Evolutionary conservation across 139 green algal genomes (phyloP), one percentile per base, ranked within the genome.

Genomic region (Closterium sp.): DNA sequence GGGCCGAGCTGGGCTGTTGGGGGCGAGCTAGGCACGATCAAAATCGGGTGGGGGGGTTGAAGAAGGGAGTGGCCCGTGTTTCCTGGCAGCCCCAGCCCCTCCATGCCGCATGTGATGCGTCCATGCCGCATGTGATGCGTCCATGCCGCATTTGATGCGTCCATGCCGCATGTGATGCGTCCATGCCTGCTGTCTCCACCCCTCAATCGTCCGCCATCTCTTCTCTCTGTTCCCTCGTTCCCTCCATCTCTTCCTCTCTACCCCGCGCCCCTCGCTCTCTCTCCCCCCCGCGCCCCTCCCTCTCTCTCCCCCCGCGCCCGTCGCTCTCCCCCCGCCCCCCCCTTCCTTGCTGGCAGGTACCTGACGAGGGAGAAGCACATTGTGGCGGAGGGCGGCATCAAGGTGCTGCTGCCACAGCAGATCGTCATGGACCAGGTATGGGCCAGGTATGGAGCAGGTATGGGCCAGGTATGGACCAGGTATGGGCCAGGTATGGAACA

Each of bases 401-500:
- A 34, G 31, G 25, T 87, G 31, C 84, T 87, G 84, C 84, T 33
- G 84, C 84, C 84, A 2, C 84, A 87, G 84, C 84, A 87, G 84
- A 34, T 87, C 84, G 32, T 87, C 25, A 87, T 87, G 84, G 32
- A 87, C 84, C 84, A 87, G 84, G 83, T 8, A n/a, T n/a, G n/a
- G n/a, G n/a, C n/a, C n/a, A n/a, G n/a, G n/a, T n/a, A n/a, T n/a
- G n/a, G n/a, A n/a, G n/a, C n/a, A n/a, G n/a, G n/a, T n/a, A n/a
- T n/a, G n/a, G n/a, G n/a, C n/a, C n/a, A n/a, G n/a, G n/a, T n/a
- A n/a, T n/a, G n/a, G n/a, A n/a, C n/a, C n/a, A n/a, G n/a, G n/a
- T n/a, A n/a, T n/a, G n/a, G n/a, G n/a, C n/a, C n/a, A n/a, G n/a
- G n/a, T n/a, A n/a, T n/a, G n/a, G n/a, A n/a, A n/a, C n/a, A n/a